Evolutionary conservation across 2,329 filamentous ascomycete genomes (phyloP), one percentile per base, ranked within the genome.

Genomic region (Exophiala mesophila): DNA sequence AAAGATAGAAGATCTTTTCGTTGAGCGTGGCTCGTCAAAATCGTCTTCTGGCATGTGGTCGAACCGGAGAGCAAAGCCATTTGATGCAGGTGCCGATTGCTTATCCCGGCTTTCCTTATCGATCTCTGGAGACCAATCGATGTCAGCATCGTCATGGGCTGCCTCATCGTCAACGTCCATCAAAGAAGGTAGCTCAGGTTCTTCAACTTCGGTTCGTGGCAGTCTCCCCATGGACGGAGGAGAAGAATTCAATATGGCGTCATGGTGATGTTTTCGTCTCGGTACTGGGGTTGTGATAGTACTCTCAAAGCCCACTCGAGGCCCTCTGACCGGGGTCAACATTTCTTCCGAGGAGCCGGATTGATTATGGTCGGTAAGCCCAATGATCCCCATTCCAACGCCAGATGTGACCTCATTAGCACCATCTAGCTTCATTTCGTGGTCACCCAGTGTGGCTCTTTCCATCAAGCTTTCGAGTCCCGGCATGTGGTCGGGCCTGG

Each of bases 1-100:
- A 57, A 82, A 82, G 10, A 81, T 57, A 4, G 72, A 56, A 68
- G 79, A 57, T 71, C 71, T 55, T 69, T 73, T 33, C 63, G 64
- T 45, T 64, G 67, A 50, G 58, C 62, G 47, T 38, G 44, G 50
- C 36, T 53, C 50, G 37, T 53, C 50, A 21, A 44, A 45, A 26
- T 52, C 46, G 16, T 49, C 40, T 20, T 52, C 49, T 10, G 39
- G 31, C 4, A 35, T 12, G 18, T 38, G 35, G 17, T 55, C 53
- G 16, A 52, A 42, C 9, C 42, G 43, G 8, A 33, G 24, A 16
- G 52, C 41, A 2, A 52, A 40, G 10, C 41, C 41, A 8, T 28
- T 24, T 18, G 52, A 41, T 2, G 31, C 13, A 4, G 30, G 41
- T 29, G 41, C 41, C 26, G 34, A 37, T 26, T 20, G 9, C 5